A percentile compares a stretch with the other conserved stretches of the same genome.
These are phyloP conservation scores for Xylariales sp. DNA, from an alignment of 2,329 filamentous ascomycete species.

Conservation along the genomic window DNA sequence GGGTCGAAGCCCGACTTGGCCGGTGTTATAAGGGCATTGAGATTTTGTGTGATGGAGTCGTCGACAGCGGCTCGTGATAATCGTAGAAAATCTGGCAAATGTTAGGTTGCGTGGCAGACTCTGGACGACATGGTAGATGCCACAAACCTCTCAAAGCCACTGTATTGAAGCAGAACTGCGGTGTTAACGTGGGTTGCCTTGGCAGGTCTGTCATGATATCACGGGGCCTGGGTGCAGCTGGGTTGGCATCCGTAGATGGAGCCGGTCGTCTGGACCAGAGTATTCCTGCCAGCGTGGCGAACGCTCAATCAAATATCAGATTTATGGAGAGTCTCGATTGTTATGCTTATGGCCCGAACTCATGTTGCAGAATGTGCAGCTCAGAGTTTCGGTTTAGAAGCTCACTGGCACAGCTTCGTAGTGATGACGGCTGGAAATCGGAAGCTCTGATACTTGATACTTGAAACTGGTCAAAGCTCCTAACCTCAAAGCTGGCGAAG, in stretches of 20 bases:
- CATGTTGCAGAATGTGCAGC: too few relatives aligned
- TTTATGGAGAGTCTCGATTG: too few relatives aligned
- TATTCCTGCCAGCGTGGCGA: slow-evolving; percentile 42
- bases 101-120: too few relatives aligned
- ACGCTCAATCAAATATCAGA: not conserved
- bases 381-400: not conserved
- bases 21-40: slow-evolving; percentile 83
- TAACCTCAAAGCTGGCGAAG: not conserved
- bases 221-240: slow-evolving; percentile 24
- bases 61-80: slow-evolving; percentile 81
- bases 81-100: slow-evolving; percentile 74
- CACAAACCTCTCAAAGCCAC: slow-evolving; percentile 60
- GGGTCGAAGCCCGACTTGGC: slow-evolving; percentile 72
- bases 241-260: slow-evolving; percentile 34
- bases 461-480: not conserved
- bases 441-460: not conserved
- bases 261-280: slow-evolving; percentile 42
- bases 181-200: slow-evolving; percentile 53
- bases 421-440: not conserved
- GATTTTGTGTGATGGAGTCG: slow-evolving; percentile 87
- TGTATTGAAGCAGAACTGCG: slow-evolving; percentile 75
- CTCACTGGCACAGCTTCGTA: not conserved
- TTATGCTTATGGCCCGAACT: not conserved
- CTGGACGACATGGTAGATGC: slow-evolving; percentile 11
- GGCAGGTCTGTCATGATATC: slow-evolving; percentile 43